A percentile compares a stretch with the other conserved stretches of the same genome.
phyloP scores from a whole-genome alignment of 2,329 filamentous ascomycete species.

The Mycosphaerella sp. region DNA sequence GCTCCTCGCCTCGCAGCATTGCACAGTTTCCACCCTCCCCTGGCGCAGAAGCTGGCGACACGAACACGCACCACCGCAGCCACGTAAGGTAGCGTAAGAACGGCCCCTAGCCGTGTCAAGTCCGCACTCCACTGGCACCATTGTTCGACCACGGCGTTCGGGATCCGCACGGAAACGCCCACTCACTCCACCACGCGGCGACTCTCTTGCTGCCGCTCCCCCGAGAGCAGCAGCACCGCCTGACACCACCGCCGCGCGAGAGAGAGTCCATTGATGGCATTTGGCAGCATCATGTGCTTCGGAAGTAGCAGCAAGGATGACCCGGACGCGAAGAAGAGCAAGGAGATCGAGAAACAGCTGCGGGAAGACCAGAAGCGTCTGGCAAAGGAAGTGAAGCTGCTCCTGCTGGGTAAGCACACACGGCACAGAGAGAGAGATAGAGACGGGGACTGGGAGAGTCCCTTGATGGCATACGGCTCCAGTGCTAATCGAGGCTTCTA shows the following conservation, averaged over 20 bases:
- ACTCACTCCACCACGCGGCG: background rate
- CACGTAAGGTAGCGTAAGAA: background rate
- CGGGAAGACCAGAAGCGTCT: slow-evolving; percentile 82
- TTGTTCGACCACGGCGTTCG: background rate
- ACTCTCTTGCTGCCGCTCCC: background rate
- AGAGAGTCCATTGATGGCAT: slow-evolving; percentile 19
- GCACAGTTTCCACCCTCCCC: slow-evolving; percentile 8
- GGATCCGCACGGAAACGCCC: background rate
- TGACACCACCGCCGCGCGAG: background rate
- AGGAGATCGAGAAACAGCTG: slow-evolving; percentile 78
- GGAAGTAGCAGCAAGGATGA: slow-evolving; percentile 43
- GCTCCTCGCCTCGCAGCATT: slow-evolving; percentile 8
- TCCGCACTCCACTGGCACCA: background rate
- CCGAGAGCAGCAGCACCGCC: background rate
- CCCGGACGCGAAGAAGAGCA: slow-evolving; percentile 46
- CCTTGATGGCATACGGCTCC: background rate
- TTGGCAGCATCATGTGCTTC: slow-evolving; percentile 46
- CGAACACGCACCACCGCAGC: background rate
- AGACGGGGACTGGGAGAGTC: too few relatives aligned
- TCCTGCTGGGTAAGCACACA: slow-evolving; percentile 67
- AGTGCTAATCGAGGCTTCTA: background rate
- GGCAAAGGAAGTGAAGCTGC: slow-evolving; percentile 83
- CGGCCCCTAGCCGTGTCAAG: background rate
- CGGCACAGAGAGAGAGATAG: too few relatives aligned
- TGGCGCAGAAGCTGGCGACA: background rate